phyloP scores from a whole-genome alignment of 495 filamentous ascomycete species.

The Aspergillus sclerotioniger region DNA sequence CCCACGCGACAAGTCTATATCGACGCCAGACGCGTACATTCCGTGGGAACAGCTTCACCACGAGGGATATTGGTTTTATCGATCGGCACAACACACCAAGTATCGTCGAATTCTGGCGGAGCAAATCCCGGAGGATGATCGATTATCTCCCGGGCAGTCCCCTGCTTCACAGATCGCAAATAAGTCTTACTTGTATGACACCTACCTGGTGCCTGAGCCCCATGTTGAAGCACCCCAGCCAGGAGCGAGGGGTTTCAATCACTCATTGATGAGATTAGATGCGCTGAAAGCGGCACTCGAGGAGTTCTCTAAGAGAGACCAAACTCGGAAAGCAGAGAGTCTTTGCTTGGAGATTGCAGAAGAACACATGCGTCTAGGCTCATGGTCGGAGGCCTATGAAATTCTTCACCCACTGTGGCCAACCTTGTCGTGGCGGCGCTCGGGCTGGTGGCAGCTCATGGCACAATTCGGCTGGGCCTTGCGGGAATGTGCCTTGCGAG shows the following conservation, averaged over 20 bases:
- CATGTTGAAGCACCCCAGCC: slow-evolving; percentile 64
- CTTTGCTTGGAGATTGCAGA: slow-evolving; percentile 67
- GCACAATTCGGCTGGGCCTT: slow-evolving; percentile 72
- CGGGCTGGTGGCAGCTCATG: slow-evolving; percentile 79
- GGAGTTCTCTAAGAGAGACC: slow-evolving; percentile 64
- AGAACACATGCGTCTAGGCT: slow-evolving; percentile 59
- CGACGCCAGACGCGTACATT: slow-evolving; percentile 60
- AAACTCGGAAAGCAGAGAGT: slow-evolving; percentile 64
- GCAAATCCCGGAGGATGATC: slow-evolving; percentile 72
- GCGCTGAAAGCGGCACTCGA: slow-evolving; percentile 57
- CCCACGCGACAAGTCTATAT: slow-evolving; percentile 64
- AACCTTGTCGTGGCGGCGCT: slow-evolving; percentile 66
- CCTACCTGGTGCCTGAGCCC: slow-evolving; percentile 78
- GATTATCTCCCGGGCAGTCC: slow-evolving; percentile 61
- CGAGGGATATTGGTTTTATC: slow-evolving; percentile 79
- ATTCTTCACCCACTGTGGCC: slow-evolving; percentile 72
- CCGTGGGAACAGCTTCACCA: slow-evolving; percentile 86
- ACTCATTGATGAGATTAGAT: slow-evolving; percentile 59
- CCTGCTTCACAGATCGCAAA: slow-evolving; percentile 66
- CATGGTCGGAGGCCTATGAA: slow-evolving; percentile 65
- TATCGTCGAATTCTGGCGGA: slow-evolving; percentile 59
- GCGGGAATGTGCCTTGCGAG: slow-evolving; percentile 65
- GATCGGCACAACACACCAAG: slow-evolving; percentile 64
- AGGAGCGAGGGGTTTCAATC: slow-evolving; percentile 56
- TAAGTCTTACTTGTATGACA: slow-evolving; percentile 73